Base-by-base conservation (phyloP, 345 rosid species). In the Eutrema yunnanense region DNA sequence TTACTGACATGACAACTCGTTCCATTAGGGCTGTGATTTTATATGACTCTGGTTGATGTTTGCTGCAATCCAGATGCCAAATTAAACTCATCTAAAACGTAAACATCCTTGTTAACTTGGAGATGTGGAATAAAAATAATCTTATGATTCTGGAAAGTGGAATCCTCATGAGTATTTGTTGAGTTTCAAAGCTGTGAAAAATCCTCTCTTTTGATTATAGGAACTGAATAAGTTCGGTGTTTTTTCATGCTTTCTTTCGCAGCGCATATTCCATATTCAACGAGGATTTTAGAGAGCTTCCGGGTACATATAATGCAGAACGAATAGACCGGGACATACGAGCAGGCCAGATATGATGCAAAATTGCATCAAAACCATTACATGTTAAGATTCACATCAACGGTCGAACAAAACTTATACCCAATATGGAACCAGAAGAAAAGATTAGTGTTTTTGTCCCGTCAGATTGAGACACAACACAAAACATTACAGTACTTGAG, bases 201-300 rank as follows among this genome's bases (percentile, higher is more conserved):
- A 46, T 53, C 60, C 29, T 75, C 27, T 16, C 61, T 62, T 68
- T 34, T 41, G 51, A 68, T 9, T 41, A 16, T 40, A 41, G 60
- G 53, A 67, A 22, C 49, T 68, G 60, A 75, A 46, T 19, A 48
- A 63, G 79, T 76, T 62, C 8, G 27, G 53, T 63, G 67, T 44
- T 11, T 62, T 16, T n/a, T 32, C 62, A 63, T 55, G 41, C 32
- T 69, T 62, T 47, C 41, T 62, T 51, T 52, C 0, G 77, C 89
- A 85, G 96, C 32, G 98, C 98, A 34, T 89, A 92, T 82, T 92
- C 92, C 16, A 92, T 92, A 78, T 92, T 89, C 85, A 89, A 88
- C 40, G 92, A 90, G 67, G 96, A 86, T 78, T 92, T 92, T 55
- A 85, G 92, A 84, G 98, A 89, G 90, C 95, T 92, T 78, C 95